phyloP scores from a whole-genome alignment of 768 basidiomycete species.

The Myochromella boudieri region DNA sequence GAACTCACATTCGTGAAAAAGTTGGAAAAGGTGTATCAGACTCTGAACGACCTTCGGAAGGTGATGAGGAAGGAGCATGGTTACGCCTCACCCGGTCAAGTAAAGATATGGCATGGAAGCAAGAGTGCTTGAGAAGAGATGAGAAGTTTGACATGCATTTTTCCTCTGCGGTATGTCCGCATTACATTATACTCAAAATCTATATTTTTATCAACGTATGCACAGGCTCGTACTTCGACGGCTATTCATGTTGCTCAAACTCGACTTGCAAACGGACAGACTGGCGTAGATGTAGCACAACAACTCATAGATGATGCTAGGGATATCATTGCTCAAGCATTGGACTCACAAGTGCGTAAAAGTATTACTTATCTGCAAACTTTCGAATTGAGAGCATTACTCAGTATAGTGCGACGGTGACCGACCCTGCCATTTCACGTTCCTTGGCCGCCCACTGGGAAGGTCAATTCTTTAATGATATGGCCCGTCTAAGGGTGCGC shows the following conservation, averaged over 20 bases:
- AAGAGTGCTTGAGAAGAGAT: conserved; percentile 70
- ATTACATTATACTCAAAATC: conserved; percentile 15
- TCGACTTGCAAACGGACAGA: conserved; percentile 39
- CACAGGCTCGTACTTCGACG: conserved; percentile 46
- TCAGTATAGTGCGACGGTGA: conserved; percentile 77
- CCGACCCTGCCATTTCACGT: conserved; percentile 84
- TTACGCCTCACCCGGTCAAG: conserved; percentile 46
- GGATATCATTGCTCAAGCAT: conserved; percentile 69
- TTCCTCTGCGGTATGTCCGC: conserved; percentile 63
- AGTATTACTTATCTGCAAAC: background rate
- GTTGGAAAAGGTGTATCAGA: conserved; percentile 65
- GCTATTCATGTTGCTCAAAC: conserved; percentile 55
- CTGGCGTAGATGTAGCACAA: conserved; percentile 43
- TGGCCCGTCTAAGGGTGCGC: conserved; percentile 83
- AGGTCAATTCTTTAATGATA: conserved; percentile 85
- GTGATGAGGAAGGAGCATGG: conserved; percentile 57
- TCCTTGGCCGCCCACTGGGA: conserved; percentile 89
- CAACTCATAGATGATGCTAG: conserved; percentile 69
- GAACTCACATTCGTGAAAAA: conserved; percentile 57
- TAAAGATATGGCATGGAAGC: conserved; percentile 62
- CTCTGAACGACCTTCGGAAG: conserved; percentile 43
- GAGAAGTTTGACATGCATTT: conserved; percentile 95
- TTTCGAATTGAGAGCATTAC: conserved; percentile 10
- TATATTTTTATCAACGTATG: conserved; percentile 15
- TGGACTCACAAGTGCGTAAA: conserved; percentile 70